Percentiles rank a stretch among this genome's conserved stretches.
Conservation (phyloP, 805 yeast species). For the Nakazawaea laoshanensis region DNA sequence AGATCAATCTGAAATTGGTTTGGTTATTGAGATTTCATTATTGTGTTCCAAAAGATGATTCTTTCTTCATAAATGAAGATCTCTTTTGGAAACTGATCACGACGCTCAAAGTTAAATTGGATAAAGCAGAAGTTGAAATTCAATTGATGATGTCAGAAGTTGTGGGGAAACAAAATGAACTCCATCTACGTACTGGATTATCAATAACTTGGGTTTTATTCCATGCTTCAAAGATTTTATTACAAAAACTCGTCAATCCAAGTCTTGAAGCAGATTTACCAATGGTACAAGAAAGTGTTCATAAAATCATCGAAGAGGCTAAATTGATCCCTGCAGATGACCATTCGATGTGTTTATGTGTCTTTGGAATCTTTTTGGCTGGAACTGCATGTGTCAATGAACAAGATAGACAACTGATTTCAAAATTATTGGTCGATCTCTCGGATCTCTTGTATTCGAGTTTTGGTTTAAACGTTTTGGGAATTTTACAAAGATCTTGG, state of each 20-base stretch:
- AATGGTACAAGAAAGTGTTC: constrained; percentile 7
- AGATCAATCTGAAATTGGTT: constrained; percentile 26
- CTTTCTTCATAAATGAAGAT: constrained; percentile 3
- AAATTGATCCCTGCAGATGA: constrained; percentile 5
- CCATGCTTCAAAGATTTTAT: constrained; percentile 8
- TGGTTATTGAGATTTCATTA: constrained; percentile 23
- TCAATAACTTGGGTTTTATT: constrained; percentile 3
- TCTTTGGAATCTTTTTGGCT: constrained; percentile 7
- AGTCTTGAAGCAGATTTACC: constrained; percentile 3
- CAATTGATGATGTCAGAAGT: background rate
- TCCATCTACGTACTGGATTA: constrained; percentile 2
- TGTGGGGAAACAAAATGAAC: background rate
- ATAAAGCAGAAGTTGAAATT: constrained; percentile 2
- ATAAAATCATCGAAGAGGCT: background rate
- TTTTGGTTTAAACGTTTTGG: constrained; percentile 10
- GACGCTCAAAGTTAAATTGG: constrained; percentile 3
- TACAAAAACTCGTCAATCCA: constrained; percentile 9
- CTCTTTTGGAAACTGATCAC: constrained; percentile 9
- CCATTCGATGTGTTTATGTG: constrained; percentile 8
- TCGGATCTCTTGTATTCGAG: constrained; percentile 8
- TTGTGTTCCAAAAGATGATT: constrained; percentile 1
- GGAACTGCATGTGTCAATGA: constrained; percentile 5
- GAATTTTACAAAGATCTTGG: constrained; percentile 10
- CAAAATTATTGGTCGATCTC: constrained; percentile 5
- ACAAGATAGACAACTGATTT: constrained; percentile 1